Percentiles rank a stretch among this genome's conserved stretches.
Conservation (phyloP, 2,329 filamentous ascomycete genomes). For the Cadophora luteo-olivacea region DNA sequence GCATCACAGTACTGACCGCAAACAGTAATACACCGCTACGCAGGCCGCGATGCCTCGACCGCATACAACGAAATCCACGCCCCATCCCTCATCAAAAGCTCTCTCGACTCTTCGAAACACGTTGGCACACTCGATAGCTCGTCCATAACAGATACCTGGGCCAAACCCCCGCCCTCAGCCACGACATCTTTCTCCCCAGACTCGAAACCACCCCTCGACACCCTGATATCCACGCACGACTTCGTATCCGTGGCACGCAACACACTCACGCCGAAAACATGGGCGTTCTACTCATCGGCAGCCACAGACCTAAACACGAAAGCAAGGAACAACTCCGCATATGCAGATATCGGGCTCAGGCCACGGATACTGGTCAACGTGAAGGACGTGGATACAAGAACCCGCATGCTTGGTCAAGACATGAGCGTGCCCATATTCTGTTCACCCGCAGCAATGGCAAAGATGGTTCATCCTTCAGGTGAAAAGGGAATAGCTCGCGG, state of each 20-base stretch:
- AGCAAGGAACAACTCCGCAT: conserved; percentile 60
- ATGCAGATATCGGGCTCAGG: conserved; percentile 63
- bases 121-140: conserved; percentile 56
- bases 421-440: conserved; percentile 66
- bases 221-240: conserved; percentile 64
- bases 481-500: conserved; percentile 64
- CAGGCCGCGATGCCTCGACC: conserved; percentile 59
- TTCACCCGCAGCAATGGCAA: conserved; percentile 69
- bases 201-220: conserved; percentile 52
- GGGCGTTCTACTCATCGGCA: conserved; percentile 72
- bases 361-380: conserved; percentile 65
- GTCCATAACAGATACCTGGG: conserved; percentile 57
- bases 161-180: conserved; percentile 47
- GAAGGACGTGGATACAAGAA: conserved; percentile 54
- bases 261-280: conserved; percentile 66
- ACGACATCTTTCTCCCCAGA: conserved; percentile 30
- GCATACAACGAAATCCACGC: conserved; percentile 60
- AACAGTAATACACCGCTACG: conserved; percentile 55
- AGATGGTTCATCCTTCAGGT: conserved; percentile 68
- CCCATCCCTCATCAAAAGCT: conserved; percentile 52
- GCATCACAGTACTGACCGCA: conserved; percentile 13
- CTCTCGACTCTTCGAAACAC: conserved; percentile 51
- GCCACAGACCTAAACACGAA: conserved; percentile 73
- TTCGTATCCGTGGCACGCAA: conserved; percentile 63
- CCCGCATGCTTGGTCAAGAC: conserved; percentile 60